Evolutionary conservation across 2,329 filamentous ascomycete species (phyloP), one percentile per base, ranked within the genome.

Genomic region (Cryphonectria carpinicola): DNA sequence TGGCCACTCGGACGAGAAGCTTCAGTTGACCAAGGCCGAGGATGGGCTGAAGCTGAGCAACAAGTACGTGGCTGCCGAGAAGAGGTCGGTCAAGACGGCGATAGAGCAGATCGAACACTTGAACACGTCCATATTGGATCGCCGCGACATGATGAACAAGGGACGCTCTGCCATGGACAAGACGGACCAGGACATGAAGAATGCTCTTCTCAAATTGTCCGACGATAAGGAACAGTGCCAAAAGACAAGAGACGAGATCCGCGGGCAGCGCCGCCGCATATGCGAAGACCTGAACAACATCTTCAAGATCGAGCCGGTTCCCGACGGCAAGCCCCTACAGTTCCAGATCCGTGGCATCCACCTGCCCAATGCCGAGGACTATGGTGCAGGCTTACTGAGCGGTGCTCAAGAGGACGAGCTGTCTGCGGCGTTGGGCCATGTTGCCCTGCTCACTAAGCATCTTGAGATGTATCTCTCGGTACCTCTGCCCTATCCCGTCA

Each of bases 201-300:
- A 89, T 73, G 90, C 89, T 10, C 82, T 84, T 64, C 82, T 87
- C 46, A 88, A 90, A 74, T 82, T 95, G 43, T 78, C 82, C 0
- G 82, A 87, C 0, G 89, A 88, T 17, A 84, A 84, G 49, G 80
- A 83, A 6, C 82, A 91, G 1, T 80, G 92, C 0, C 83, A 84
- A 4, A 81, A 85, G 64, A 90, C 88, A 0, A 84, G 85, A 58
- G 89, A 91, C 66, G 88, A 90, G 28, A 92, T 94, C n/a, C 89
- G 87, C 70, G 93, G 92, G n/a, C 96, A 98, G 80, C 89, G 95
- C 32, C 89, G 95, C 19, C 91, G 96, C 49, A 93, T 98, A 69
- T 95, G 94, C 79, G 91, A 96, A 74, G 94, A 97, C 74, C 84
- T 99, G 0, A 84, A 89, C 17, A 83, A 84, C 65, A 93, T 98